These are phyloP conservation scores for Parasitella parasitica DNA, from an alignment of 371 early-diverging fungal genomes.

Conservation along the genomic window DNA sequence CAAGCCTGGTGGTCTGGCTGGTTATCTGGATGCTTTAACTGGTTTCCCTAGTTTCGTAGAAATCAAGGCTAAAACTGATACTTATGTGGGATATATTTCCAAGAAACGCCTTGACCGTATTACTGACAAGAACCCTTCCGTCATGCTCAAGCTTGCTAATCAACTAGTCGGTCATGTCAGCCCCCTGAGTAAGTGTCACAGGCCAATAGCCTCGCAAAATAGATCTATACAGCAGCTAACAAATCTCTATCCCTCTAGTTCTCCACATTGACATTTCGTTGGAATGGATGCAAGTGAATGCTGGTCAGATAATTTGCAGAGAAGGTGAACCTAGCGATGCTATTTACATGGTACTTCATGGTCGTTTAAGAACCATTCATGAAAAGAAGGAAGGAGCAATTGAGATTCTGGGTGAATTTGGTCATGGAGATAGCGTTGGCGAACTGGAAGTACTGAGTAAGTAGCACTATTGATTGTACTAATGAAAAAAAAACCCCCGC, in stretches of 20 bases:
- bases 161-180: conserved; percentile 81
- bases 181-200: conserved; percentile 65
- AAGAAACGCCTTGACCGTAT: conserved; percentile 80
- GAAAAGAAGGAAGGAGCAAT: conserved; percentile 67
- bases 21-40: conserved; percentile 89
- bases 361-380: conserved; percentile 86
- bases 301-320: conserved; percentile 89
- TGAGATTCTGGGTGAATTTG: conserved; percentile 90
- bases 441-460: conserved; percentile 90
- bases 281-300: conserved; percentile 94
- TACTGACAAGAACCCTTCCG: conserved; percentile 79
- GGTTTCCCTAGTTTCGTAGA: conserved; percentile 88
- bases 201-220: too few species aligned
- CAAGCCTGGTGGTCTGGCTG: conserved; percentile 86
- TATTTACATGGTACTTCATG: conserved; percentile 92
- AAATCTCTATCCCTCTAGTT: conserved; percentile 33
- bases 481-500: background rate
- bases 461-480: background rate
- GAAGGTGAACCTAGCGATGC: conserved; percentile 85
- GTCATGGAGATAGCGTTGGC: conserved; percentile 93
- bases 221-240: background rate
- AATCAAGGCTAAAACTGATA: conserved; percentile 78
- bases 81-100: conserved; percentile 84
- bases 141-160: conserved; percentile 85
- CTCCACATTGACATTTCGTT: conserved; percentile 93